phyloP scores from a whole-genome alignment of 179 eudicot genomes.

The Patellifolia procumbens region DNA sequence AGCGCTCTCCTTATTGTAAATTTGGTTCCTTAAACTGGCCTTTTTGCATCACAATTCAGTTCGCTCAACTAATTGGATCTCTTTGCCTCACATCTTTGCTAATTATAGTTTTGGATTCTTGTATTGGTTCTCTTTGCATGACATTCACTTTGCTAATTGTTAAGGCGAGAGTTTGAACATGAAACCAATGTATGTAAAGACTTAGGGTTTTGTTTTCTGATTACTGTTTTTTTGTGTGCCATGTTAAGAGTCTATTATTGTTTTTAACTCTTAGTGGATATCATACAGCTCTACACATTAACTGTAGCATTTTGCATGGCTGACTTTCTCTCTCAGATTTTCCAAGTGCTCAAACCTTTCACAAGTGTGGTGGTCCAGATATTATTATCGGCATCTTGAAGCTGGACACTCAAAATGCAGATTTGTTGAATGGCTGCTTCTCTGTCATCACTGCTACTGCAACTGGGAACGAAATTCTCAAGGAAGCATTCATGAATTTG shows the following conservation, averaged over 20 bases:
- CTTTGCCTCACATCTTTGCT: no score
- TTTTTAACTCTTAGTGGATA: no score
- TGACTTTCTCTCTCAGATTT: slow-evolving; percentile 47
- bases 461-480: slow-evolving; percentile 81
- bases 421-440: slow-evolving; percentile 58
- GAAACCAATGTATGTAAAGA: background rate
- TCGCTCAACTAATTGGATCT: no score
- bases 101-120: background rate
- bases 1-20: background rate
- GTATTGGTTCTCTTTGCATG: background rate
- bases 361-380: slow-evolving; percentile 64
- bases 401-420: slow-evolving; percentile 36
- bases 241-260: no score
- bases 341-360: slow-evolving; percentile 65
- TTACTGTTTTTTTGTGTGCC: no score
- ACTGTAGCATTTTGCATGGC: background rate
- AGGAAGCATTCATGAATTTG: slow-evolving; percentile 80
- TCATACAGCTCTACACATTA: background rate
- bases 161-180: background rate
- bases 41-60: no score
- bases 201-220: no score
- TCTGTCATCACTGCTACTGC: slow-evolving; percentile 84
- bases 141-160: background rate
- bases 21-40: background rate
- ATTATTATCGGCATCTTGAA: slow-evolving; percentile 50